These are phyloP conservation scores for Hypoxylon trugodes DNA, from an alignment of 495 filamentous ascomycete species.

Conservation along the genomic window DNA sequence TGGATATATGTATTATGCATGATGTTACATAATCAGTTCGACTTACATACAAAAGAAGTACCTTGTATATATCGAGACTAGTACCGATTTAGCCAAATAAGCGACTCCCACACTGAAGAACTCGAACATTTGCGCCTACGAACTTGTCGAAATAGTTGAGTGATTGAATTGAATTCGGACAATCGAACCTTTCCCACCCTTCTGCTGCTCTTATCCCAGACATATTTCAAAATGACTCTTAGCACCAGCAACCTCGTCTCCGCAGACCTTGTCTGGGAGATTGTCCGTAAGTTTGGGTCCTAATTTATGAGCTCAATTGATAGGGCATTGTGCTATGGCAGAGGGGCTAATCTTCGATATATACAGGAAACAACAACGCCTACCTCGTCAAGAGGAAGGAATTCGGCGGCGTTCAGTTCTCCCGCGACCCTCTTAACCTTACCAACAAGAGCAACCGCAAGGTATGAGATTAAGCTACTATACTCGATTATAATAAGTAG, in stretches of 20 bases:
- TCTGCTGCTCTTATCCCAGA: constrained; percentile 29
- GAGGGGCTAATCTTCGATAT: constrained; percentile 13
- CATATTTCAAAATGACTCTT: constrained; percentile 58
- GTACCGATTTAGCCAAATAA: constrained; percentile 47
- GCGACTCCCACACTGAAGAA: constrained; percentile 54
- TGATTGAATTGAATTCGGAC: constrained; percentile 43
- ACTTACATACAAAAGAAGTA: background rate
- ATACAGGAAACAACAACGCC: constrained; percentile 77
- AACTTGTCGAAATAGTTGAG: constrained; percentile 46
- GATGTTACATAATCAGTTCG: background rate
- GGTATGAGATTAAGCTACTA: constrained; percentile 59
- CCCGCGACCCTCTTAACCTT: constrained; percentile 90
- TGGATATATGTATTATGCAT: constrained; percentile 11
- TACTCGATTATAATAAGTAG: background rate
- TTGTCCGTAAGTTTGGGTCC: constrained; percentile 73
- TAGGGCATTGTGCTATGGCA: background rate
- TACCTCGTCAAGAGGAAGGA: constrained; percentile 88
- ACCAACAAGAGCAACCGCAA: constrained; percentile 90
- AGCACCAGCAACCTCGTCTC: constrained; percentile 67
- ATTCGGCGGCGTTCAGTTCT: constrained; percentile 83
- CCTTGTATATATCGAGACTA: constrained; percentile 29
- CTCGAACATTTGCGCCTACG: constrained; percentile 30
- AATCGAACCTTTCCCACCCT: constrained; percentile 43
- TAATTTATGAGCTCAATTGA: constrained; percentile 1
- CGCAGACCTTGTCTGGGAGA: constrained; percentile 88